phyloP scores from a whole-genome alignment of 2,329 filamentous ascomycete species.

The Colletotrichum endophyticum region DNA sequence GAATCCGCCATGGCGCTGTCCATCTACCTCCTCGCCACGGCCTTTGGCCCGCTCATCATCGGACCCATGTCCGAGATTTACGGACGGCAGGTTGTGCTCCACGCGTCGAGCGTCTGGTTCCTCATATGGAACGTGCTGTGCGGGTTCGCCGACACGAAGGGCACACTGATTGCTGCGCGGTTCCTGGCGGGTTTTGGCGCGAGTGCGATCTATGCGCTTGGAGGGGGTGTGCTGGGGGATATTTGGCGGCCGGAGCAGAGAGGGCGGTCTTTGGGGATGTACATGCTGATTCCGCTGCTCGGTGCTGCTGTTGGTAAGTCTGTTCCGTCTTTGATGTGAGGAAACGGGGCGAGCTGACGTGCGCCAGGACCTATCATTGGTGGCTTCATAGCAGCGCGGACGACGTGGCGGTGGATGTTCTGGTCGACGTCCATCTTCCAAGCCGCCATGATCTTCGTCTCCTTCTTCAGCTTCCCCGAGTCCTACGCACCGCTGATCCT shows the following conservation, averaged over 20 bases:
- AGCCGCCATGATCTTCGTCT: neutral
- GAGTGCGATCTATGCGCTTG: neutral
- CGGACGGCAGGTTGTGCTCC: neutral
- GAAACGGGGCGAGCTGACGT: neutral
- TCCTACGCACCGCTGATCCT: neutral
- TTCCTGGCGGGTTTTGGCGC: neutral
- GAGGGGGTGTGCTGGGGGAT: neutral
- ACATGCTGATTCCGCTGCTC: neutral
- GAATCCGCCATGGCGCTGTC: conserved; percentile 53
- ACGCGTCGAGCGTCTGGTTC: neutral
- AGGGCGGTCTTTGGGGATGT: neutral
- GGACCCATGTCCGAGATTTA: neutral
- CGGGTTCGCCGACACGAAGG: neutral
- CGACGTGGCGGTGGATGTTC: neutral
- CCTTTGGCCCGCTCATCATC: neutral
- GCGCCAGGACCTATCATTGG: neutral
- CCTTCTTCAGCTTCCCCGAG: neutral
- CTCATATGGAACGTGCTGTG: neutral
- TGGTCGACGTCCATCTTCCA: neutral
- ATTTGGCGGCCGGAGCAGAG: neutral
- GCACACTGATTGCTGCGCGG: neutral
- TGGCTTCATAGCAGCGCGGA: neutral
- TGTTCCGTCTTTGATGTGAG: neutral
- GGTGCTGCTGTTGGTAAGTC: neutral
- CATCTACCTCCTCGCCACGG: conserved; percentile 40